A percentile compares a stretch with the other conserved stretches of the same genome.
phyloP scores from a whole-genome alignment of 805 yeast species.

The Maudiozyma pseudohumilis region DNA sequence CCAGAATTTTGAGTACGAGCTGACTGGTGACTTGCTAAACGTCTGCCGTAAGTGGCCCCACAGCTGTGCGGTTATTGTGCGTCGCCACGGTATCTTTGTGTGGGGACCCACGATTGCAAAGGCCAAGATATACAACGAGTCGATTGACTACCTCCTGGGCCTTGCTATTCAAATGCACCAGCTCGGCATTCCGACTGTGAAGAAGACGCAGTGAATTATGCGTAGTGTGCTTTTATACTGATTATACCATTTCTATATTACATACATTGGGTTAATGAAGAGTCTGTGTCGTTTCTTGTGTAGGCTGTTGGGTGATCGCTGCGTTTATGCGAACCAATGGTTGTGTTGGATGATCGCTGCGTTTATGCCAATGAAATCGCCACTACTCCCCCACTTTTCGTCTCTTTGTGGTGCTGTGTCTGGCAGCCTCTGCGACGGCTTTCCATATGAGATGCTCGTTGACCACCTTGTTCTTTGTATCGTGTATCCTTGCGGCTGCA shows the following conservation, averaged over 20 bases:
- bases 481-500: slow-evolving; percentile 16
- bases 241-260: too few relatives aligned
- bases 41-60: slow-evolving; percentile 65
- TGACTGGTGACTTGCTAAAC: slow-evolving; percentile 52
- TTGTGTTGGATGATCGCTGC: too few relatives aligned
- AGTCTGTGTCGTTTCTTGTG: too few relatives aligned
- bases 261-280: too few relatives aligned
- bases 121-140: slow-evolving; percentile 88
- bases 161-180: slow-evolving; percentile 75
- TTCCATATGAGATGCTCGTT: slow-evolving; percentile 25
- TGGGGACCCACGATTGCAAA: slow-evolving; percentile 93
- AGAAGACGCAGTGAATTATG: too few relatives aligned
- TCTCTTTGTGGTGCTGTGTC: neutral
- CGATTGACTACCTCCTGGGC: slow-evolving; percentile 80
- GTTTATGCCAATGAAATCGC: too few relatives aligned
- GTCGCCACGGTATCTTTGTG: slow-evolving; percentile 92
- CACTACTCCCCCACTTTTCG: neutral
- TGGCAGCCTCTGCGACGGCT: slow-evolving; percentile 8
- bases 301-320: too few relatives aligned
- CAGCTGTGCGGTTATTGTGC: slow-evolving; percentile 76
- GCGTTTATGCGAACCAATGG: too few relatives aligned
- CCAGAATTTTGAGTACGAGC: slow-evolving; percentile 78
- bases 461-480: slow-evolving; percentile 18
- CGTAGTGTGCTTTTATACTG: too few relatives aligned
- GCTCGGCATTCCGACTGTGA: slow-evolving; percentile 46